Evolutionary conservation across 2,329 filamentous ascomycete genomes (phyloP).

Genomic region (Colletotrichum australisinense): DNA sequence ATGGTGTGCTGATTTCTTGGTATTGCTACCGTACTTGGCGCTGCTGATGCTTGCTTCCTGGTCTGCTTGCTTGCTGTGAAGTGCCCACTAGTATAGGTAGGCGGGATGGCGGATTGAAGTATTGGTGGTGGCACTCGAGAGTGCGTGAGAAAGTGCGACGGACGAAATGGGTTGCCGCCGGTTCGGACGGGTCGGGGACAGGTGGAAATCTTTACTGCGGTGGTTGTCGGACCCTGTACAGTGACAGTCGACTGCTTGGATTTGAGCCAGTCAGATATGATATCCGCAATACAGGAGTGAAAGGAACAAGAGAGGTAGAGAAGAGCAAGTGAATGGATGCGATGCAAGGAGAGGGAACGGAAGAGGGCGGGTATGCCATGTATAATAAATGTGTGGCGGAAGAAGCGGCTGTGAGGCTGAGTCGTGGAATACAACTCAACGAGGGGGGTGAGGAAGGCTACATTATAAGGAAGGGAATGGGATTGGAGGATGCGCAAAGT

Average conservation of each 20-base stretch:
- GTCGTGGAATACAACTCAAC: slow-evolving; percentile 17
- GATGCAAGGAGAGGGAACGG: not conserved
- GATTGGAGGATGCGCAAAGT: not conserved
- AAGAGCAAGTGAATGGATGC: not conserved
- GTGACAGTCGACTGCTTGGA: slow-evolving; percentile 7
- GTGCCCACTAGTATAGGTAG: not conserved
- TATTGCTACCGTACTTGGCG: not conserved
- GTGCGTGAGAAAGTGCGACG: not conserved
- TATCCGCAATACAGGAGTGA: not conserved
- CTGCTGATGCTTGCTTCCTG: not conserved
- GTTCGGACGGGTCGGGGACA: slow-evolving; percentile 30
- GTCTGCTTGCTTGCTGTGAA: not conserved
- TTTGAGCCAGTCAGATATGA: slow-evolving; percentile 17
- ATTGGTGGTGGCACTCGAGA: not conserved
- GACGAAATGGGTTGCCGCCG: not conserved
- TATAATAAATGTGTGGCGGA: slow-evolving; percentile 34
- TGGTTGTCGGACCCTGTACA: not conserved
- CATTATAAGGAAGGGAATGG: not conserved
- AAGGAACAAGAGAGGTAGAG: slow-evolving; percentile 7
- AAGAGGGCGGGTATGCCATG: slow-evolving; percentile 1
- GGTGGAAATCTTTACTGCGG: not conserved
- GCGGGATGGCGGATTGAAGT: not conserved
- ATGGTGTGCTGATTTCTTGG: slow-evolving; percentile 15
- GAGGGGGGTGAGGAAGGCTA: not conserved
- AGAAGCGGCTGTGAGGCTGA: slow-evolving; percentile 40